Base-by-base conservation (phyloP, 2,329 filamentous ascomycete species). In the Calonectria honghensis region DNA sequence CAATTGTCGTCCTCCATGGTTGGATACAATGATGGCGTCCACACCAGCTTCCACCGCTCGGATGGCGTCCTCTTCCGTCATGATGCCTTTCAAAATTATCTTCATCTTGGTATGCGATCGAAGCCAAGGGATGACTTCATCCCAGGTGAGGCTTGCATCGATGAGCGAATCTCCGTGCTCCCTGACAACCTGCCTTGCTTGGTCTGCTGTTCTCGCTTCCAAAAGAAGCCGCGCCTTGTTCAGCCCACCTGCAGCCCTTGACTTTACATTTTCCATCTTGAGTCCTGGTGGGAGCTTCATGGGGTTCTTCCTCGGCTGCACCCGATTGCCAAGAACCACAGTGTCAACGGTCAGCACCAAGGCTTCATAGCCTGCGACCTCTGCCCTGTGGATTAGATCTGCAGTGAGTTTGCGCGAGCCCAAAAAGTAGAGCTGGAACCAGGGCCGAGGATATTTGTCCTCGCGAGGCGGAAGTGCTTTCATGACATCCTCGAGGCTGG, bases 261-360 rank as follows among this genome's bases (percentile, higher is more conserved):
- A 54, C 16, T 73, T 70, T 0, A 75, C 59, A 50, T 83, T 83
- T 1, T 75, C 77, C n/a, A 81, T 71, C 3, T 71, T 77, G 20
- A 84, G 57, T 5, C 75, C 76, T 2, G 63, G 39, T 1, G 80
- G 80, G 1, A 82, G 72, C 6, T 74, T 67, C 7, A 81, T 51
- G 18, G 78, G 73, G 9, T 76, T 81, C 50, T 79, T 82, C 9
- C 81, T 73, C 61, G 84, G 82, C 18, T 80, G 78, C 6, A 83
- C 70, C 0, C 82, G 77, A 57, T 83, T 83, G 2, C 82, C 82
- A 14, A 83, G 70, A 2, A 83, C 76, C 0, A 79, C 77, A 7
- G 82, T 83, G 50, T 83, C 82, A 2, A 82, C 81, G 1, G 82
- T 83, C 1, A 83, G 66, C 1, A 81, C 80, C 4, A 83, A 66